A percentile compares a stretch with the other conserved stretches of the same genome.
phyloP scores from a whole-genome alignment of 1,284 basidiomycete genomes.

The Sparassis latifolia region DNA sequence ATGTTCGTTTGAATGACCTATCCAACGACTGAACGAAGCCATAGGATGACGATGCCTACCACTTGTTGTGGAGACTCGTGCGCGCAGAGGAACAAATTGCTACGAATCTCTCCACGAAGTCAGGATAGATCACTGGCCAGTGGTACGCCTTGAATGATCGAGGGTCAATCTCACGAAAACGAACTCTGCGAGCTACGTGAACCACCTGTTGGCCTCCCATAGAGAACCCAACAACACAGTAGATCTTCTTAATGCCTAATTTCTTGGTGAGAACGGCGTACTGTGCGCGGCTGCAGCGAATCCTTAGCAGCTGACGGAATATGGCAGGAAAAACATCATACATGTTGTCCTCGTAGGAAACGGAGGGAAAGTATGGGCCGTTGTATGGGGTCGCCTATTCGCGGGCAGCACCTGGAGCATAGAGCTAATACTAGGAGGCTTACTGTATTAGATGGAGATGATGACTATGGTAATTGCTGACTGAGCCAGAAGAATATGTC shows the following conservation, averaged over 20 bases:
- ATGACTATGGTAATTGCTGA: slow-evolving; percentile 15
- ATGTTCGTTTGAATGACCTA: neutral
- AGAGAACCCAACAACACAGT: slow-evolving; percentile 25
- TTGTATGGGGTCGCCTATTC: slow-evolving; percentile 25
- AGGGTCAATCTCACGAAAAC: neutral
- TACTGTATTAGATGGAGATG: slow-evolving; percentile 26
- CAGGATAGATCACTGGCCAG: slow-evolving; percentile 30
- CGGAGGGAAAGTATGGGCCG: slow-evolving; percentile 27
- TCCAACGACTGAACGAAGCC: neutral
- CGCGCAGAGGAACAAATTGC: slow-evolving; percentile 30
- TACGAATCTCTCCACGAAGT: slow-evolving; percentile 31
- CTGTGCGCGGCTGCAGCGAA: slow-evolving; percentile 17
- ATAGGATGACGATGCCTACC: slow-evolving; percentile 13
- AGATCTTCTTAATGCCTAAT: slow-evolving; percentile 21
- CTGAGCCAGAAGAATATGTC: neutral
- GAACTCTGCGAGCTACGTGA: neutral
- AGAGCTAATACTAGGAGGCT: neutral
- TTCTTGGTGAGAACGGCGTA: slow-evolving; percentile 23
- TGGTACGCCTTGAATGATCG: slow-evolving; percentile 23
- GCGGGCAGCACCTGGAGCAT: neutral
- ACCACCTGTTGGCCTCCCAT: slow-evolving; percentile 28
- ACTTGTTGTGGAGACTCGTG: slow-evolving; percentile 34
- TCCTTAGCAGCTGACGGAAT: neutral
- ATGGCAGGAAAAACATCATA: neutral
- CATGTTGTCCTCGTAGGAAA: slow-evolving; percentile 27